Evolutionary conservation across 768 basidiomycete species (phyloP).

Genomic region (Tylopilus rubrobrunneus): DNA sequence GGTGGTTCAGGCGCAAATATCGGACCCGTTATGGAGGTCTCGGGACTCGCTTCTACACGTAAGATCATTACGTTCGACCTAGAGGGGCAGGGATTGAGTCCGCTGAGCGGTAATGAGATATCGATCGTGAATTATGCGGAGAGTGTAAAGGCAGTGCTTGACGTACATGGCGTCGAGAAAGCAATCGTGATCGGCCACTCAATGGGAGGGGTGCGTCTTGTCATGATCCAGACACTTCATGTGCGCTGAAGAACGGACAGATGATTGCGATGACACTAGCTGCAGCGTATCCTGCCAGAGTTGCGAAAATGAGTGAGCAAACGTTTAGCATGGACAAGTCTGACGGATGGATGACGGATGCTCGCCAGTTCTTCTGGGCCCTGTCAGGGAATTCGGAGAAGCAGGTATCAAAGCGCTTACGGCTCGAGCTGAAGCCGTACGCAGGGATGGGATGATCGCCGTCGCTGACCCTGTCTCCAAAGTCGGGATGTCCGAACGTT

Average conservation of each 20-base stretch:
- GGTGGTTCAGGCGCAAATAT: conserved; percentile 4
- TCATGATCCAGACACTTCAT: background rate
- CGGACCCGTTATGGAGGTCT: conserved; percentile 9
- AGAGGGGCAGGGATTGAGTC: conserved; percentile 7
- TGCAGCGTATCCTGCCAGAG: conserved; percentile 1
- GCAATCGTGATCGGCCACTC: conserved; percentile 6
- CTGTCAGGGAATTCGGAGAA: background rate
- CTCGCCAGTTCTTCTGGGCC: background rate
- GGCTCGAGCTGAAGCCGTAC: conserved; percentile 1
- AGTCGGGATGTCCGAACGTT: conserved; percentile 1
- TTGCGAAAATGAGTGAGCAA: conserved; percentile 2
- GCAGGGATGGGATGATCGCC: conserved; percentile 8
- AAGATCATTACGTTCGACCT: conserved; percentile 13
- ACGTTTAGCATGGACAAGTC: background rate
- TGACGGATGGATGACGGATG: background rate
- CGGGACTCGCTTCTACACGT: conserved; percentile 8
- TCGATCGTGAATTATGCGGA: conserved; percentile 12
- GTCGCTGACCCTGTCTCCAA: conserved; percentile 1
- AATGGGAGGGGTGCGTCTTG: conserved; percentile 4
- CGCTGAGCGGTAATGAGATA: conserved; percentile 13
- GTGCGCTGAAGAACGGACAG: background rate
- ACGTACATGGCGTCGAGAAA: conserved; percentile 5
- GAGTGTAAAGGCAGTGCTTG: conserved; percentile 9
- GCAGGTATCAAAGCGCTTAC: background rate
- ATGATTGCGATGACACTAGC: background rate